Base-by-base conservation (phyloP, 2,329 filamentous ascomycete species). In the Rhynchosporium agropyri region DNA sequence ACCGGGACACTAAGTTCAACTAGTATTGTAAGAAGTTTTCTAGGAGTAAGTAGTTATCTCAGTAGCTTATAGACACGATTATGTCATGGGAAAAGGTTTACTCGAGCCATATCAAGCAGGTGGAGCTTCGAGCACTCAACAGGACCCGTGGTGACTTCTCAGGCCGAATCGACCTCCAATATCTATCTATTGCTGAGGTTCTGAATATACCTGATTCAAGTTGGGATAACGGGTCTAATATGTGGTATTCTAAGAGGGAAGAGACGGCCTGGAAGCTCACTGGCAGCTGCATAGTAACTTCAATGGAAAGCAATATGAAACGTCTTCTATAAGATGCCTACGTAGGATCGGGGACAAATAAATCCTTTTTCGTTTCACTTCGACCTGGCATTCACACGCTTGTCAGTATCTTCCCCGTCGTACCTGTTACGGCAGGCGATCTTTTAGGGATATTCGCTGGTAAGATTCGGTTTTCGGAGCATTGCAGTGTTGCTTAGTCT, bases 381-480 rank as follows among this genome's bases (percentile, higher is more conserved):
- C 60, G 42, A 62, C 60, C 60, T 65, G 33, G 60, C 33, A 50
- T 36, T 43, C 28, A 61, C 36, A 65, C 62, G 48, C 63, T 65
- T 26, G 54, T 65, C 40, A 65, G 38, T 58, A 29, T 64, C 51
- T 64, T 64, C 36, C 38, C 36, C 42, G 42, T 43, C 12, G 42
- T 56, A 12, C 12, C 61, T n/a, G n/a, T 62, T 51, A 45, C 51
- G 33, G 4, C 10, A 51, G 53, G 59, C 46, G 54, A 64, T 26
- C 33, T 64, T 31, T 50, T 64, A 15, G 51, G 59, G 43, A 62
- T 64, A 53, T 64, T 62, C 43, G 50, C 60, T 56, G 50, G 63
- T 13, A 61, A 61, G 33, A 63, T 65, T 55, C 51, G 59, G 54
- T 64, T 62, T 55, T 64, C 55, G 15, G 48, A 66, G 54, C 46